Base-by-base conservation (phyloP, 2,329 filamentous ascomycete species). In the Exophiala sideris region DNA sequence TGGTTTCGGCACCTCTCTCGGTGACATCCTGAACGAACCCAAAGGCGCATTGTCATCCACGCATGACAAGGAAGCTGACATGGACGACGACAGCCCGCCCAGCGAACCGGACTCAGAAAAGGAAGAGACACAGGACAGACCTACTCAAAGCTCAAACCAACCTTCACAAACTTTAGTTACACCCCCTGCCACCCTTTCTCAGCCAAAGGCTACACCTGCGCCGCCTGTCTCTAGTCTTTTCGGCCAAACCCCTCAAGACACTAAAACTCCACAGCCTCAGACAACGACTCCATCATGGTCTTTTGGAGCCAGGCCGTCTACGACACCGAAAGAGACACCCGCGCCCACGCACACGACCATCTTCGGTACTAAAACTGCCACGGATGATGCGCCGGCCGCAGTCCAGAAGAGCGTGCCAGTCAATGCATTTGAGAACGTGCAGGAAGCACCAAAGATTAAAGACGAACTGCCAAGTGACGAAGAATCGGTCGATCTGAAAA, bases 1-100 rank as follows among this genome's bases (percentile, higher is more conserved):
- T 38, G 70, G 71, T 3, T 68, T 76, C 44, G 71, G 68, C 36
- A 54, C 54, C 12, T 67, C 69, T 14, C 67, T 78, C 52, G 70
- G 71, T 41, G 66, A 73, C 16, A 69, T 73, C 62, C 64, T 78
- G 20, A 57, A 58, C 10, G 60, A 62, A 21, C 50, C 57, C n/a
- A 52, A 54, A 33, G 57, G 61, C 36, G 54, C 57, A 11, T 32
- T 59, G 34, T 46, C 51, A 10, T 56, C 56, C 11, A 57, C 64
- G 39, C 58, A 60, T n/a, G 55, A 58, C 16, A 63, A 66, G 41
- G 65, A 67, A 38, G 62, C 63, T 32, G 62, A 64, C 11, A 67
- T 65, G 64, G 56, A 55, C 45, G 62, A 64, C 29, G 60, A 59
- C 32, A 53, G 57, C 50, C 42, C 45, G 21, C 45, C 38, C 18